phyloP scores from a whole-genome alignment of 768 basidiomycete genomes.

The Phlegmacium glaucopus region DNA sequence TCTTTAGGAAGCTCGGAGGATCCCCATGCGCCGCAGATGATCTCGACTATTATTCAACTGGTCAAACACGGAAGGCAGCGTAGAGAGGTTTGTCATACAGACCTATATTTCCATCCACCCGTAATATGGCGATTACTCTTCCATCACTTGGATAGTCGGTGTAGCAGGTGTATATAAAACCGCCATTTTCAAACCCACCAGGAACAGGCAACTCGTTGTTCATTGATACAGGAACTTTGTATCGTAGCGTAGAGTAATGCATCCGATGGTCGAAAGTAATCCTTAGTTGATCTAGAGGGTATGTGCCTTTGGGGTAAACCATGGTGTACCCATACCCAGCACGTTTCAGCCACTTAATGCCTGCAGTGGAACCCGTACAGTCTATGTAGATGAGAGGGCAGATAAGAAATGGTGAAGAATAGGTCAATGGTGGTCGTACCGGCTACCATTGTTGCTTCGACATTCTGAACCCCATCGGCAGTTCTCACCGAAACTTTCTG shows the following conservation, averaged over 20 bases:
- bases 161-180: neutral
- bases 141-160: neutral
- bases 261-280: neutral
- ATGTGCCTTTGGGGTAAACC: neutral
- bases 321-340: neutral
- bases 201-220: neutral
- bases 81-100: neutral
- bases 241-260: neutral
- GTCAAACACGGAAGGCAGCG: neutral
- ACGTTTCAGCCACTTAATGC: neutral
- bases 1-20: neutral
- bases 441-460: neutral
- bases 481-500: neutral
- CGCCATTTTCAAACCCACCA: neutral
- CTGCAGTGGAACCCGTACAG: neutral
- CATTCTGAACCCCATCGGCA: neutral
- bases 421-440: neutral
- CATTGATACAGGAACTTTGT: neutral
- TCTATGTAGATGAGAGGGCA: neutral
- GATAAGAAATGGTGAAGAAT: neutral
- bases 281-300: neutral
- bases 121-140: neutral
- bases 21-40: neutral
- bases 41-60: neutral
- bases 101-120: neutral